A percentile compares a stretch with the other conserved stretches of the same genome.
These are phyloP conservation scores for Fistulina hepatica DNA, from an alignment of 1,284 basidiomycete species.

Conservation along the genomic window DNA sequence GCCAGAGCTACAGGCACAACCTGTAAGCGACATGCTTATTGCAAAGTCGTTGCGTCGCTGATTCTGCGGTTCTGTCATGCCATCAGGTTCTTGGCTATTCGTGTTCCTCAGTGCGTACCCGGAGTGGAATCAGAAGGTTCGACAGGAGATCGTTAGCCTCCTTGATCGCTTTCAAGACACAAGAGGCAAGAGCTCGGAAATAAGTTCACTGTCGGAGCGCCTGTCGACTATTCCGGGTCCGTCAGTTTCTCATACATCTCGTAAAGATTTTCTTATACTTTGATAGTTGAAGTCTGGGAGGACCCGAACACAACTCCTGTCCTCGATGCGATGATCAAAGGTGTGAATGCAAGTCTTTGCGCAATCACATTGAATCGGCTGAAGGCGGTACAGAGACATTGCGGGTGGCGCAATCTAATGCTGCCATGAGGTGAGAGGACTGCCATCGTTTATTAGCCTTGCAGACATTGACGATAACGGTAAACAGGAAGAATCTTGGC, in stretches of 20 bases:
- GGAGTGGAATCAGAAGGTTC: slow-evolving; percentile 48
- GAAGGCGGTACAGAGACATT: no score
- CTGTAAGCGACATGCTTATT: slow-evolving; percentile 26
- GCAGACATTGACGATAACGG: background rate
- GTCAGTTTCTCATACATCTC: no score
- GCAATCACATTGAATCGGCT: no score
- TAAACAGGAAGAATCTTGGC: slow-evolving; percentile 38
- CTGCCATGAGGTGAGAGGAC: slow-evolving; percentile 49
- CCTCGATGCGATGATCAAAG: slow-evolving; percentile 57
- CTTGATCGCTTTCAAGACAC: slow-evolving; percentile 45
- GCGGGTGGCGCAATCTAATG: slow-evolving; percentile 64
- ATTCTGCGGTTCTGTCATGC: slow-evolving; percentile 6
- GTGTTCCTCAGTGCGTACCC: slow-evolving; percentile 55
- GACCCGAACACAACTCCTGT: slow-evolving; percentile 49
- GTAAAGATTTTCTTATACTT: no score
- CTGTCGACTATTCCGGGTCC: slow-evolving; percentile 50
- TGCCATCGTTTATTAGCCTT: background rate
- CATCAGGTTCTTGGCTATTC: slow-evolving; percentile 54
- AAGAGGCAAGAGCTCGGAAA: slow-evolving; percentile 21
- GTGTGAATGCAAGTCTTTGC: no score
- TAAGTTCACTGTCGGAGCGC: slow-evolving; percentile 32
- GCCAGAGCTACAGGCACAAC: slow-evolving; percentile 66
- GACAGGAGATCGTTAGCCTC: slow-evolving; percentile 48
- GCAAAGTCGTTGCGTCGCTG: slow-evolving; percentile 11
- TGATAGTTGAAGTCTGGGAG: slow-evolving; percentile 65